Evolutionary conservation across 78 protist species (phyloP), one percentile per base, ranked within the genome.

Genomic region (Isochrysis galbana): DNA sequence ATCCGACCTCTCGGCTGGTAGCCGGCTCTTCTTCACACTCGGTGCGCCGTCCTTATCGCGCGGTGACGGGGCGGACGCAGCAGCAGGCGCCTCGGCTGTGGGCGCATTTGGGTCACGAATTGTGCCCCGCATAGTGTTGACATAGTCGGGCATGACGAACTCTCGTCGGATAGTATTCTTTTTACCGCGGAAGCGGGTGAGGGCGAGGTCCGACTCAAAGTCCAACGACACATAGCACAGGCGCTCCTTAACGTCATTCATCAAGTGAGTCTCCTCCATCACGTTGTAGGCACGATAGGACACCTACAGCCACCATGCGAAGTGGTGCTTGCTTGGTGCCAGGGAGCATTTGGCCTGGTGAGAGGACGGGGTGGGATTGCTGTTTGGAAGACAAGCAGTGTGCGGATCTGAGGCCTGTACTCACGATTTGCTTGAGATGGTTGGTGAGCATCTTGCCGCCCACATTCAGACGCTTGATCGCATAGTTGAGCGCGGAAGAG

Each of bases 391-490:
- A n/a, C n/a, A n/a, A n/a, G n/a, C n/a, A n/a, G n/a, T n/a, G n/a
- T n/a, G n/a, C n/a, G n/a, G n/a, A n/a, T n/a, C n/a, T n/a, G n/a
- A n/a, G n/a, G n/a, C n/a, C n/a, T n/a, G n/a, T n/a, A n/a, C n/a
- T n/a, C n/a, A n/a, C 61, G 38, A 95, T 74, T n/a, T 96, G 95
- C 46, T 94, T 96, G 4, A 96, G 80, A 67, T 94, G 91, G 91
- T 96, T 96, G 36, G 97, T 96, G 42, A 96, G 70, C 38, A 94
- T 1, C 48, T 96, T 96, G 38, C 97, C 97, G 39, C 97, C 97
- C 11, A 96, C 74, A 38, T 89, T 51, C 54, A 96, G 45, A 46
- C 97, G 47, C 38, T 26, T 3, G 39, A n/a, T 36, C 45, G 54
- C 54, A 1, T 5, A 42, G 47, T 42, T 92, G 48, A 41, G 21